Percentiles rank a stretch among this genome's conserved stretches.
These are phyloP conservation scores for Lasiodiplodia hormozganensis DNA, from an alignment of 2,329 filamentous ascomycete genomes.

Conservation along the genomic window DNA sequence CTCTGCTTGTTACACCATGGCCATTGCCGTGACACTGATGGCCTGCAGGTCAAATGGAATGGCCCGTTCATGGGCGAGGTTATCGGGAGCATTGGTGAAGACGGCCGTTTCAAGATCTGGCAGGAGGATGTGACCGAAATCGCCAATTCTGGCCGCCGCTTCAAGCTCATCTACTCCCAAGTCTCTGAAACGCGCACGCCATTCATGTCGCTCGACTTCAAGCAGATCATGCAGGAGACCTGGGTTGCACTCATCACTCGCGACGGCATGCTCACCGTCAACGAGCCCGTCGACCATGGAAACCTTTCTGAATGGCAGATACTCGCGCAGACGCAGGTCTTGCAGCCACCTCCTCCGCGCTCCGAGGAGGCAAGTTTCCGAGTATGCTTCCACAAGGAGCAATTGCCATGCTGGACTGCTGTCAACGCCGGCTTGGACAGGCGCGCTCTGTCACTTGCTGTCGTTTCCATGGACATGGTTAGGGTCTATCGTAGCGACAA, in stretches of 20 bases:
- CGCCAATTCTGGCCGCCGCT: slow-evolving; percentile 76
- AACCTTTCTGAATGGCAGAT: slow-evolving; percentile 77
- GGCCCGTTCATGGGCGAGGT: slow-evolving; percentile 88
- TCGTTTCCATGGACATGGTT: slow-evolving; percentile 84
- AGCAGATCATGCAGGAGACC: slow-evolving; percentile 82
- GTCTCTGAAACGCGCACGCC: slow-evolving; percentile 72
- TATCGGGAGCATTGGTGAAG: slow-evolving; percentile 85
- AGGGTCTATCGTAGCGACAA: slow-evolving; percentile 81
- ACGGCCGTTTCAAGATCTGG: slow-evolving; percentile 92
- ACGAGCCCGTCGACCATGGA: slow-evolving; percentile 86
- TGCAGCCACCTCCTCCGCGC: slow-evolving; percentile 67
- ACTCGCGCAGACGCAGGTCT: slow-evolving; percentile 79
- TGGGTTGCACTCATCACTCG: slow-evolving; percentile 85
- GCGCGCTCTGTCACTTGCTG: slow-evolving; percentile 80
- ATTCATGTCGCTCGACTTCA: slow-evolving; percentile 82
- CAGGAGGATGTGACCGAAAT: slow-evolving; percentile 85
- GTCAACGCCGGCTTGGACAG: slow-evolving; percentile 80
- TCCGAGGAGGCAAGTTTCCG: slow-evolving; percentile 89
- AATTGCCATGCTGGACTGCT: slow-evolving; percentile 78
- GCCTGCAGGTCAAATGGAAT: slow-evolving; percentile 83
- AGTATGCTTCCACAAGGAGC: slow-evolving; percentile 87
- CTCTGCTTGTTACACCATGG: slow-evolving; percentile 8
- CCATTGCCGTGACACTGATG: slow-evolving; percentile 5
- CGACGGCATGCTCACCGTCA: slow-evolving; percentile 79
- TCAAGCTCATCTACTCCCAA: slow-evolving; percentile 72